Evolutionary conservation across 768 basidiomycete species (phyloP), one percentile per base, ranked within the genome.

Genomic region (Phanerochaete sordida): DNA sequence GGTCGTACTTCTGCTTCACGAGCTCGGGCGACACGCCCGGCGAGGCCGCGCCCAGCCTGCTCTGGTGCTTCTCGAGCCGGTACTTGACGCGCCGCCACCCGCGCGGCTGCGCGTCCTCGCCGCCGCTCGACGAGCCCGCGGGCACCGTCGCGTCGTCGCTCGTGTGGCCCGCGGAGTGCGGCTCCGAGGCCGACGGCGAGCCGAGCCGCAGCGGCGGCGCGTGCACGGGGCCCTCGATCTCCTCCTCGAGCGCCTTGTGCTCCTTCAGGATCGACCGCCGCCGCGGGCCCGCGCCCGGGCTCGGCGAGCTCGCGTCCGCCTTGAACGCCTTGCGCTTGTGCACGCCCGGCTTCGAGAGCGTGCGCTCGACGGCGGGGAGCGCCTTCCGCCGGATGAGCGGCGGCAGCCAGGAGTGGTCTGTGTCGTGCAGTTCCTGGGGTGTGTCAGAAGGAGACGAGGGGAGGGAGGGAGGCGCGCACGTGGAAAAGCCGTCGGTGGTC

Each of bases 401-500:
- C 1, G 60, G 54, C 1, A 61, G 15, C 60, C 60, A 61, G 4
- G 55, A 44, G 28, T 56, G 47, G 27, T 44, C 45, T 1, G 35
- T 21, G 26, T 50, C 31, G 26, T 61, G 47, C 15, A 55, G n/a
- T 45, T 61, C 44, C 60, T 61, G 21, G 2, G 19, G 11, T 19
- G 39, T 19, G 39, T 43, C 7, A 12, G 8, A 43, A 4, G 19
- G 7, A 6, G 15, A 46, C 8, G 19, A 11, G 21, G 26, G 33
- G 24, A 45, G 33, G 33, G 23, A 8, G n/a, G 37, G 8, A 37
- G 4, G 13, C 75, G 21, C 62, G 7, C 19, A 90, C 91, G 66
- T 84, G 72, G 58, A 84, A 84, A 6, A 79, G 68, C 56, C 78
- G 79, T 31, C 84, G 76, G 72, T 94, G 93, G 61, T 86, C 84